Evolutionary conservation across 306 rosid species (phyloP), one percentile per base, ranked within the genome.

Genomic region (cucumber (Cucumis sativus)): DNA sequence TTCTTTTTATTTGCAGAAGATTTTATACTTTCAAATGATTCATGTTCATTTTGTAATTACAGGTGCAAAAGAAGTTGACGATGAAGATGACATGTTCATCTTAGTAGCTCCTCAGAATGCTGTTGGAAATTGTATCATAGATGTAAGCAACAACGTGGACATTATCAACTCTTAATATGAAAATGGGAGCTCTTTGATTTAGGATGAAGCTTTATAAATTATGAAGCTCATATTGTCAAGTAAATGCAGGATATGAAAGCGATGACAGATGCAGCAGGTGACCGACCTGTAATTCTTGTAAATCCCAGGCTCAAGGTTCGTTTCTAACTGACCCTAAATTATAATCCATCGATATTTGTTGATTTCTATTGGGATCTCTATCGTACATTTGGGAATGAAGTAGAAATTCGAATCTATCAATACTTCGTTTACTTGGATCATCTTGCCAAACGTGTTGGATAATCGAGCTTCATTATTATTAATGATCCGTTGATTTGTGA

Each of bases 71-170:
- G 93, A 95, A 74, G 98, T 95, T 83, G 96, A 92, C 55, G 93
- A 88, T 78, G 85, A 85, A 82, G 98, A 92, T 84, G 97, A 95
- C 91, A 74, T 95, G 82, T 95, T 88, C 83, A 86, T 95, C 84
- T 80, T 95, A 78, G 96, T 95, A 73, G 97, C 98, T 77, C 98
- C 98, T 80, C 98, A 95, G 84, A 95, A 95, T 83, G 98, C 98
- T 76, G 96, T 95, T 4, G 98, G 98, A 79, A 95, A 95, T 80
- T 95, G 97, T 85, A 92, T 95, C 58, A 92, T 95, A 71, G 97
- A 92, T 59, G 98, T 95, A 88, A 84, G 96, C 52, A 18, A 74
- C 74, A 62, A 30, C 64, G 59, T 39, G 71, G 79, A 63, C 45
- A 78, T 73, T 77, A 61, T 77, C 80, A 30, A 28, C 52, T 49